phyloP scores from a whole-genome alignment of 768 basidiomycete species.

The Phylloporus arenicola region DNA sequence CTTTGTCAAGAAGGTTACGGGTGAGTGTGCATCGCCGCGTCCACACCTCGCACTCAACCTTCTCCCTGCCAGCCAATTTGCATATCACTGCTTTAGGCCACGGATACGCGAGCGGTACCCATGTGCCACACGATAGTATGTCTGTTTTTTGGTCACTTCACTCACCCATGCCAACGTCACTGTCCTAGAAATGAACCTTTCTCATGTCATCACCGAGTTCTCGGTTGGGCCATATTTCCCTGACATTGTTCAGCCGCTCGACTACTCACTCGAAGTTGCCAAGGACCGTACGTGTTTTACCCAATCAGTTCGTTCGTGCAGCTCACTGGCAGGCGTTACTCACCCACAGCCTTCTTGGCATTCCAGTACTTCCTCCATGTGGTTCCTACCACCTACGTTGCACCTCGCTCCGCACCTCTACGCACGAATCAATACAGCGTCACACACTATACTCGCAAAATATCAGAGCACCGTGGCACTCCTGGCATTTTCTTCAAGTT shows the following conservation, averaged over 20 bases:
- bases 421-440: constrained; percentile 89
- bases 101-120: constrained; percentile 82
- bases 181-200: constrained; percentile 84
- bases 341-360: constrained; percentile 65
- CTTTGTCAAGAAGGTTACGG: constrained; percentile 84
- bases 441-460: constrained; percentile 78
- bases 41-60: not conserved
- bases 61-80: constrained; percentile 60
- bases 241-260: constrained; percentile 90
- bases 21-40: constrained; percentile 30
- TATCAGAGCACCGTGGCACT: constrained; percentile 71
- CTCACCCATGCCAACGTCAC: not conserved
- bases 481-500: constrained; percentile 99
- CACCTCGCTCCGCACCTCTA: constrained; percentile 59
- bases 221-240: constrained; percentile 97
- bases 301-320: not conserved
- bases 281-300: constrained; percentile 44
- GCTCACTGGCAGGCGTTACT: not conserved
- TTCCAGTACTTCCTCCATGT: constrained; percentile 96
- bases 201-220: constrained; percentile 94
- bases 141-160: constrained; percentile 12
- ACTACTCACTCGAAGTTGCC: constrained; percentile 78
- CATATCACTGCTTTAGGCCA: constrained; percentile 95
- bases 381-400: constrained; percentile 91
- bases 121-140: constrained; percentile 83